phyloP scores from a whole-genome alignment of 495 filamentous ascomycete genomes.

The Aspergillus leporis region DNA sequence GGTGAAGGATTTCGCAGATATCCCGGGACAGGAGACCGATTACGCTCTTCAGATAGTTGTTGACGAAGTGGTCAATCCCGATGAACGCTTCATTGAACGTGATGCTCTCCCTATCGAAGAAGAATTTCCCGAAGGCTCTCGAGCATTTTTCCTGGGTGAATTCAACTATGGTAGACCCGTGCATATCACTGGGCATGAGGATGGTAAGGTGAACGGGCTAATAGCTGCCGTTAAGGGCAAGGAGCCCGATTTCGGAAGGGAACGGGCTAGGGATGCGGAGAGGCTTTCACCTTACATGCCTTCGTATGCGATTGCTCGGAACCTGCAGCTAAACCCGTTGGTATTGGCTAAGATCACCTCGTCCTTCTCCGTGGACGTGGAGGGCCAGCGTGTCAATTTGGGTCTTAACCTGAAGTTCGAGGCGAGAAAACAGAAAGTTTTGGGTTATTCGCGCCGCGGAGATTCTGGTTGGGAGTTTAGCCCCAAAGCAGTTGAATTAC shows the following conservation, averaged over 20 bases:
- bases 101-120: constrained; percentile 83
- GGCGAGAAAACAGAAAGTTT: constrained; percentile 88
- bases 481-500: constrained; percentile 73
- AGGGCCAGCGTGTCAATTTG: constrained; percentile 78
- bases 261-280: constrained; percentile 68
- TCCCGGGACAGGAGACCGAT: constrained; percentile 88
- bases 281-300: constrained; percentile 72
- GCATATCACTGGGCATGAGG: constrained; percentile 72
- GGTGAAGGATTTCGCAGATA: constrained; percentile 87
- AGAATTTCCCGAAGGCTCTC: constrained; percentile 81
- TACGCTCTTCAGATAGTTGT: constrained; percentile 90
- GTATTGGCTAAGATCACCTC: constrained; percentile 95
- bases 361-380: constrained; percentile 79
- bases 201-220: constrained; percentile 74
- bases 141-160: constrained; percentile 95
- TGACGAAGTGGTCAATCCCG: constrained; percentile 85
- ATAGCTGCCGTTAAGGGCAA: constrained; percentile 65
- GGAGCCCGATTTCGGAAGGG: constrained; percentile 78
- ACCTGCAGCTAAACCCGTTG: constrained; percentile 78
- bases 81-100: constrained; percentile 88
- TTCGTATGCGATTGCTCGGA: constrained; percentile 81
- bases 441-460: constrained; percentile 88
- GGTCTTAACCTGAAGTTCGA: constrained; percentile 98
- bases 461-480: constrained; percentile 94
- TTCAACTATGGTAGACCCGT: constrained; percentile 89